phyloP scores from a whole-genome alignment of 2,329 filamentous ascomycete species.

The Xylariaceae sp. region DNA sequence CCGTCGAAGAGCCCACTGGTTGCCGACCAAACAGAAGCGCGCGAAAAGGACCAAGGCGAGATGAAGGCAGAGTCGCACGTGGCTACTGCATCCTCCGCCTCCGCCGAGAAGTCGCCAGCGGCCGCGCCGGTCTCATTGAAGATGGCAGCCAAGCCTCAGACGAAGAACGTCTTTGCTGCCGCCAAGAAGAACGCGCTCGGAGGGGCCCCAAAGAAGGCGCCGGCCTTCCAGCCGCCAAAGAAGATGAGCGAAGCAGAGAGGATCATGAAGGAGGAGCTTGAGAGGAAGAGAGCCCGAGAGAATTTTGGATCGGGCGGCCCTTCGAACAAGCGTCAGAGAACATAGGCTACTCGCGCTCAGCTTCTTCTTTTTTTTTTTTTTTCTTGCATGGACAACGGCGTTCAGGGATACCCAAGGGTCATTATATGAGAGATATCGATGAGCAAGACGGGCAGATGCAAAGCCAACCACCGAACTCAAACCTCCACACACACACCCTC shows the following conservation, averaged over 20 bases:
- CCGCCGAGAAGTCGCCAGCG: conserved; percentile 24
- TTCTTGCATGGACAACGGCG: conserved; percentile 17
- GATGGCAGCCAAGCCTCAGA: conserved; percentile 54
- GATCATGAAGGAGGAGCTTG: conserved; percentile 82
- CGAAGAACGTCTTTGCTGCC: conserved; percentile 68
- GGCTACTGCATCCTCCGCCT: conserved; percentile 1
- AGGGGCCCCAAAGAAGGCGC: conserved; percentile 52
- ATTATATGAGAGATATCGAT: too few relatives aligned
- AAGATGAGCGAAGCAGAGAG: conserved; percentile 84
- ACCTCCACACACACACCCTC: too few relatives aligned
- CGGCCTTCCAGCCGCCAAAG: conserved; percentile 56
- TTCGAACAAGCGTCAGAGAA: conserved; percentile 47
- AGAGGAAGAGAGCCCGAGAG: conserved; percentile 55
- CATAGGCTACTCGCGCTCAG: too few relatives aligned
- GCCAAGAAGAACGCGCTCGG: conserved; percentile 62
- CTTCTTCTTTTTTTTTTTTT: neutral
- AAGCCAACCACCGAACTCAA: too few relatives aligned
- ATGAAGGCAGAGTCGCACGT: conserved; percentile 11
- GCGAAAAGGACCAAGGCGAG: neutral
- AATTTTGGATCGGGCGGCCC: conserved; percentile 36
- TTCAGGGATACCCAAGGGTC: conserved; percentile 15
- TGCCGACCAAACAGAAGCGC: conserved; percentile 7
- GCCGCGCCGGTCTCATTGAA: conserved; percentile 53
- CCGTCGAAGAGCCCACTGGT: conserved; percentile 8
- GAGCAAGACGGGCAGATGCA: too few relatives aligned